A percentile compares a stretch with the other conserved stretches of the same genome.
Evolutionary conservation across 495 filamentous ascomycete species (phyloP).

Genomic region (Aspergillus sparsus): DNA sequence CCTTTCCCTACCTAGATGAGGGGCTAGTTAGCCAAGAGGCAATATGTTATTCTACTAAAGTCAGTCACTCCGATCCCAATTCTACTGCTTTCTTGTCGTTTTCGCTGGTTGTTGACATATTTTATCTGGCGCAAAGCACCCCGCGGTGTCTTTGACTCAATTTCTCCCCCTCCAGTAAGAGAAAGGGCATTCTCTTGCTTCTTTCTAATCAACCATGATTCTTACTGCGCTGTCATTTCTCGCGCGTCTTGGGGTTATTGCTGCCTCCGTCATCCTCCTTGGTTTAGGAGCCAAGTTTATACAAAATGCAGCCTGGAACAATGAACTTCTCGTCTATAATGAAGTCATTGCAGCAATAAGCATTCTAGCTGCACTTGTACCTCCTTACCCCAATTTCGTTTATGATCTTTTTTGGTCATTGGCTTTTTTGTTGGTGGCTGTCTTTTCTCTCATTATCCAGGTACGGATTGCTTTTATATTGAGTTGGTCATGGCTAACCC

Average conservation of each 20-base stretch:
- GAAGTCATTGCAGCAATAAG: constrained; percentile 4
- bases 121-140: background rate
- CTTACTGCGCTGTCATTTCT: constrained; percentile 6
- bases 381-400: constrained; percentile 11
- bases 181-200: background rate
- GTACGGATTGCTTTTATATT: background rate
- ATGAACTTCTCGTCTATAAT: constrained; percentile 3
- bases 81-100: background rate
- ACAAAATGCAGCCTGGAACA: background rate
- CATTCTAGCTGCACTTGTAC: constrained; percentile 2
- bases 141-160: background rate
- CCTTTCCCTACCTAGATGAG: background rate
- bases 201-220: background rate
- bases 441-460: constrained; percentile 9
- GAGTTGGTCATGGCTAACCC: too few species aligned
- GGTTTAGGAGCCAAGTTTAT: constrained; percentile 8
- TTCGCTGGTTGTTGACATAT: background rate
- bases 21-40: too few species aligned
- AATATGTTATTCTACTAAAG: background rate
- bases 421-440: background rate
- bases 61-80: background rate
- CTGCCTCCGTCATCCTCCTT: constrained; percentile 6
- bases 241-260: constrained; percentile 1
- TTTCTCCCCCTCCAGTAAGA: background rate
- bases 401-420: constrained; percentile 3